Conservation (phyloP, 2,329 filamentous ascomycete genomes). For the Beauveria medogensis region DNA sequence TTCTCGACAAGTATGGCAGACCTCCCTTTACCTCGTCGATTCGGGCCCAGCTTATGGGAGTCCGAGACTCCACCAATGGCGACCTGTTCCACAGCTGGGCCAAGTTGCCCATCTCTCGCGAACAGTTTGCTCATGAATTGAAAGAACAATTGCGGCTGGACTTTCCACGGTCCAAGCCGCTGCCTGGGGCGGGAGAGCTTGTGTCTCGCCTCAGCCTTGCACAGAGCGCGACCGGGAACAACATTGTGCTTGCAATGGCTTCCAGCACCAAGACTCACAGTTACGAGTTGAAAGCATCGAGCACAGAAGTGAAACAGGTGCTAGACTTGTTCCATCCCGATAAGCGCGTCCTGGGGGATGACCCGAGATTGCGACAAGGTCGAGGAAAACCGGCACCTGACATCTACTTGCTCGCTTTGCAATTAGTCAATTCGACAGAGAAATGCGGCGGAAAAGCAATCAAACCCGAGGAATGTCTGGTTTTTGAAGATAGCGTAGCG, state of each 20-base stretch:
- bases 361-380: constrained; percentile 51
- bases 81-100: constrained; percentile 62
- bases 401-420: constrained; percentile 61
- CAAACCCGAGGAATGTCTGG: constrained; percentile 27
- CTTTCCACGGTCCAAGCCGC: constrained; percentile 39
- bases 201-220: constrained; percentile 34
- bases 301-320: constrained; percentile 15
- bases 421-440: constrained; percentile 48
- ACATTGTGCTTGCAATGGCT: constrained; percentile 55
- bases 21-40: constrained; percentile 56
- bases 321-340: constrained; percentile 39
- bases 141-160: constrained; percentile 18
- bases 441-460: constrained; percentile 42
- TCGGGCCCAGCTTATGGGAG: constrained; percentile 62
- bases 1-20: constrained; percentile 52
- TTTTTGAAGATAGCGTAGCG: constrained; percentile 53
- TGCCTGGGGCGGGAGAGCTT: constrained; percentile 55
- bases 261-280: constrained; percentile 41
- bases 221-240: constrained; percentile 15
- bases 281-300: constrained; percentile 52
- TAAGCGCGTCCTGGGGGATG: constrained; percentile 57
- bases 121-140: constrained; percentile 28
- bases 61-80: constrained; percentile 39
- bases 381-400: constrained; percentile 65
- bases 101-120: constrained; percentile 51